Evolutionary conservation across 2,329 filamentous ascomycete species (phyloP).

Genomic region (Zymoseptoria pseudotritici): DNA sequence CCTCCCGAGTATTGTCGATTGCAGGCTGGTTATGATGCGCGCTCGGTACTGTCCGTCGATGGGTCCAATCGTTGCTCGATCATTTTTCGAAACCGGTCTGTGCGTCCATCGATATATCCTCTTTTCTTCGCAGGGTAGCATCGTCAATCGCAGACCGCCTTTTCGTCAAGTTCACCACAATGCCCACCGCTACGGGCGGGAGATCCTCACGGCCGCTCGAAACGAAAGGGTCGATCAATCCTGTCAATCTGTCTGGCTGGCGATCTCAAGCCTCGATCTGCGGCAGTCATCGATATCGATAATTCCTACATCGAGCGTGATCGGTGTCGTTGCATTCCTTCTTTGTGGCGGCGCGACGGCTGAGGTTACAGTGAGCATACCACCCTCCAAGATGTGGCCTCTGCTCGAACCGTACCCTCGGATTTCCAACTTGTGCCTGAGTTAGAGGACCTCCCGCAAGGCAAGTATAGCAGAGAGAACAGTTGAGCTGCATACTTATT

Average conservation of each 20-base stretch:
- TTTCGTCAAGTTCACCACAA: constrained; percentile 11
- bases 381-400: background rate
- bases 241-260: constrained; percentile 6
- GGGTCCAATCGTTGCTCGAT: constrained; percentile 23
- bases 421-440: background rate
- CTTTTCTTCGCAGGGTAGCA: constrained; percentile 12
- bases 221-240: background rate
- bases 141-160: constrained; percentile 19
- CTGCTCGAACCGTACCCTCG: background rate
- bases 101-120: constrained; percentile 11
- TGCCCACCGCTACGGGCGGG: constrained; percentile 1
- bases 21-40: background rate
- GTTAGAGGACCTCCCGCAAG: background rate
- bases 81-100: constrained; percentile 25
- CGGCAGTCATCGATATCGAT: background rate
- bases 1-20: background rate
- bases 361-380: background rate
- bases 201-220: background rate
- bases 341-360: background rate
- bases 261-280: background rate
- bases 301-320: background rate
- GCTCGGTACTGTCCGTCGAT: constrained; percentile 2
- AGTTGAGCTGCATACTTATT: constrained; percentile 23
- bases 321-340: background rate
- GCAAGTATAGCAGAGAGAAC: background rate